These are phyloP conservation scores for Xylaria sp. DNA, from an alignment of 2,329 filamentous ascomycete species.

Conservation along the genomic window DNA sequence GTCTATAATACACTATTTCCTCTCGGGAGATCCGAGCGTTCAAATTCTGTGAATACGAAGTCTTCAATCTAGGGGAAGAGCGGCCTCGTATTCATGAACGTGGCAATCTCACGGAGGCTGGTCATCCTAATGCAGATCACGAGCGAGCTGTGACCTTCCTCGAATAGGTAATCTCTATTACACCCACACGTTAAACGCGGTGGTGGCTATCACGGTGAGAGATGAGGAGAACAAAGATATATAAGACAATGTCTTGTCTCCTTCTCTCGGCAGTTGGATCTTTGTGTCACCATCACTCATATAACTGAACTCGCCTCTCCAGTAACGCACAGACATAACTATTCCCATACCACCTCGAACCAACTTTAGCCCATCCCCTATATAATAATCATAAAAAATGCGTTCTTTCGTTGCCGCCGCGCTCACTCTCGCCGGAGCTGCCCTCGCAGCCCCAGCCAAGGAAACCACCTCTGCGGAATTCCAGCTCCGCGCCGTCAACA, in stretches of 20 bases:
- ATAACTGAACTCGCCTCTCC: background rate
- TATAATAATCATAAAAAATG: conserved; percentile 29
- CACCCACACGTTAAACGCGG: background rate
- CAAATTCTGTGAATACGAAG: conserved; percentile 26
- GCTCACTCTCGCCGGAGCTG: conserved; percentile 33
- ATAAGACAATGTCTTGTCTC: conserved; percentile 7
- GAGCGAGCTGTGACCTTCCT: background rate
- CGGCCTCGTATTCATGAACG: conserved; percentile 20
- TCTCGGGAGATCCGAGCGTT: conserved; percentile 1
- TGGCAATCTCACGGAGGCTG: background rate
- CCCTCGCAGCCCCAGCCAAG: conserved; percentile 30
- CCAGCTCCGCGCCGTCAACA: conserved; percentile 33
- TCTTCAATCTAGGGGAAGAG: conserved; percentile 10
- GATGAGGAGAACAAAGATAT: background rate
- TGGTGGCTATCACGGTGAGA: background rate
- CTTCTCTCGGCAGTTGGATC: background rate
- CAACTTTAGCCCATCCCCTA: background rate
- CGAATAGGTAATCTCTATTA: background rate
- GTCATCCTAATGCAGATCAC: background rate
- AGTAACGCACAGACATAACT: background rate
- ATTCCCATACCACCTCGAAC: background rate
- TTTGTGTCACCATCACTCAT: background rate
- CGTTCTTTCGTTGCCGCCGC: conserved; percentile 33
- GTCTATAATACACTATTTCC: background rate
- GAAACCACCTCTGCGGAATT: conserved; percentile 32